Base-by-base conservation (phyloP, 345 rosid species). In the Balakata baccata region DNA sequence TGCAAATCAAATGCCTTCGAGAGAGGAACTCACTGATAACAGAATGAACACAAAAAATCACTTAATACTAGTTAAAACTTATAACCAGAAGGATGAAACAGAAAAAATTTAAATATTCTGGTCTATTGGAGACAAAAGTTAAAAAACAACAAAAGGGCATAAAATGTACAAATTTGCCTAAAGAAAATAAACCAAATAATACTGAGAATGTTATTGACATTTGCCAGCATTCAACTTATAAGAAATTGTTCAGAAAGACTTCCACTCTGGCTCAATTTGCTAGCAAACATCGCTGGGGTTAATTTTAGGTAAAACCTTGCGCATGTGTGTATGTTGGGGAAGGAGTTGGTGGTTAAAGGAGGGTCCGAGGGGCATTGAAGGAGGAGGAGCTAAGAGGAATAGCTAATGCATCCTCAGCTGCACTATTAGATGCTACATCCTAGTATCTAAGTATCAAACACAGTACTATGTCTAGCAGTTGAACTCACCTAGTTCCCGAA, bases 1-100 rank as follows among this genome's bases (percentile, higher is more conserved):
- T 38, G 51, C 57, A 67, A 73, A 63, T 29, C 72, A 49, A 18
- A 25, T 68, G 29, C 57, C 61, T 62, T 23, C 64, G 66, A 58
- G 29, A 72, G 46, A 54, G 62, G 65, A 63, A 54, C 68, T 62
- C 64, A 58, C 23, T 37, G 56, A 45, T 25, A 37, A 47, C 8
- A 62, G 20, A 63, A 60, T 18, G 43, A 52, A 23, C 13, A 13
- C 45, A 66, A 66, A 29, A 14, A 66, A 66, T 49, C 43, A 18
- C 34, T 6, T 18, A 25, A 0, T 8, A 16, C 25, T 25, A 64
- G 69, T 50, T 23, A 37, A 34, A 18, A 43, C 64, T 50, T 23
- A 37, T 52, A 18, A 43, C 64, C 22, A 62, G 68, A 46, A 61
- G 72, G 38, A 74, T 47, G 37, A 22, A 58, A 20, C 14, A 12